phyloP scores from a whole-genome alignment of 768 basidiomycete genomes.

The Lactarius indigo region DNA sequence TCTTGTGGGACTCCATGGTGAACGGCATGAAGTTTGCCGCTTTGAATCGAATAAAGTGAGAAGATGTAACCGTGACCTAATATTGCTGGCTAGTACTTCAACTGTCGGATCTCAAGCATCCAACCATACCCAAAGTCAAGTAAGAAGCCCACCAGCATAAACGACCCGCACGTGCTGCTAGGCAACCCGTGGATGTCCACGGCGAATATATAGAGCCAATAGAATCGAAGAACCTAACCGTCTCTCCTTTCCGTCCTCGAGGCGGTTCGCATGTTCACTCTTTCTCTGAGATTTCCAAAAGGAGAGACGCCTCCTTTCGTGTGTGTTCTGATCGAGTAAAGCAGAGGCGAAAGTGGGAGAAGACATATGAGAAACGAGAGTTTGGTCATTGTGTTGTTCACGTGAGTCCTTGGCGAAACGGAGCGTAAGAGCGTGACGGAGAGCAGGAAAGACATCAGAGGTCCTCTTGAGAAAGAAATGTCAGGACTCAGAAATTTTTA shows the following conservation, averaged over 20 bases:
- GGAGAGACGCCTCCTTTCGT: background rate
- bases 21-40: background rate
- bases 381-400: background rate
- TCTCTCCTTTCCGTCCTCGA: background rate
- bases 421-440: background rate
- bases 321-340: background rate
- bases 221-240: background rate
- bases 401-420: background rate
- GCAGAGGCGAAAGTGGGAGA: background rate
- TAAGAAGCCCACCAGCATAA: background rate
- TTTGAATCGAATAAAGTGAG: background rate
- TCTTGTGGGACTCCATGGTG: no score
- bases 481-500: background rate
- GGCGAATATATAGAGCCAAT: background rate
- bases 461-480: background rate
- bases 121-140: background rate
- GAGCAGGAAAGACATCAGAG: background rate
- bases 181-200: background rate
- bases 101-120: background rate
- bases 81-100: no score
- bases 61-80: no score
- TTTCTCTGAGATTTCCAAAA: background rate
- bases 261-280: background rate
- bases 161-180: background rate
- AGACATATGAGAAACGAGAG: background rate